phyloP scores from a whole-genome alignment of 306 rosid genomes.

The Quercus alba region DNA sequence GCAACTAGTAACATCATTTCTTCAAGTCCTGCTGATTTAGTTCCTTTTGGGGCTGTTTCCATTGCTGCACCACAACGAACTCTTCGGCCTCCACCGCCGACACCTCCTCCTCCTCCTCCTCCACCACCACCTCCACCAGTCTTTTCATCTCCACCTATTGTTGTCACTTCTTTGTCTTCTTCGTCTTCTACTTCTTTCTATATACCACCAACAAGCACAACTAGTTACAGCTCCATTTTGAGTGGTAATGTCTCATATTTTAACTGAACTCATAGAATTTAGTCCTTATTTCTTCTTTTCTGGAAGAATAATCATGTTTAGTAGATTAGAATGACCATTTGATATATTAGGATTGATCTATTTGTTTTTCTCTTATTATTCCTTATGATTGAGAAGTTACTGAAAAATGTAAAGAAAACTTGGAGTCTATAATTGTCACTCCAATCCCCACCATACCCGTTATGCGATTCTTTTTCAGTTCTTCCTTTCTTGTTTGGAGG shows the following conservation, averaged over 20 bases:
- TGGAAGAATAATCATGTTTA: conserved; percentile 19
- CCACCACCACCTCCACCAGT: conserved; percentile 24
- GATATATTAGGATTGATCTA: background rate
- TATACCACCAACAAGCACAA: conserved; percentile 49
- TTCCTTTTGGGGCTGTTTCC: conserved; percentile 39
- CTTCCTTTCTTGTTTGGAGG: background rate
- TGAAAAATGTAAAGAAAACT: background rate
- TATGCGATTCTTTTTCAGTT: background rate
- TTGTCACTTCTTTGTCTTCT: conserved; percentile 54
- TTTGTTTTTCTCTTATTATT: background rate
- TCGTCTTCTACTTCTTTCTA: conserved; percentile 54
- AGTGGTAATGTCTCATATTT: conserved; percentile 63
- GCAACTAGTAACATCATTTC: conserved; percentile 50
- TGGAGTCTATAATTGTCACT: background rate
- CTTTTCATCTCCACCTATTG: conserved; percentile 27
- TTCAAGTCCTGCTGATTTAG: conserved; percentile 36
- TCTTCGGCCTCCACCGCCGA: conserved; percentile 34
- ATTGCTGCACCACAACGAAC: conserved; percentile 35
- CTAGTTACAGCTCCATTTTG: conserved; percentile 67
- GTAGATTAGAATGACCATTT: background rate
- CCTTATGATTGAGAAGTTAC: conserved; percentile 11
- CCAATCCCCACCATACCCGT: too few species aligned
- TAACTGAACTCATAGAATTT: conserved; percentile 4
- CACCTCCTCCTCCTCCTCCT: conserved; percentile 19
- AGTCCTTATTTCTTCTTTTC: conserved; percentile 7